Base-by-base conservation (phyloP, 495 filamentous ascomycete genomes). In the Aspergillus sclerotioniger region DNA sequence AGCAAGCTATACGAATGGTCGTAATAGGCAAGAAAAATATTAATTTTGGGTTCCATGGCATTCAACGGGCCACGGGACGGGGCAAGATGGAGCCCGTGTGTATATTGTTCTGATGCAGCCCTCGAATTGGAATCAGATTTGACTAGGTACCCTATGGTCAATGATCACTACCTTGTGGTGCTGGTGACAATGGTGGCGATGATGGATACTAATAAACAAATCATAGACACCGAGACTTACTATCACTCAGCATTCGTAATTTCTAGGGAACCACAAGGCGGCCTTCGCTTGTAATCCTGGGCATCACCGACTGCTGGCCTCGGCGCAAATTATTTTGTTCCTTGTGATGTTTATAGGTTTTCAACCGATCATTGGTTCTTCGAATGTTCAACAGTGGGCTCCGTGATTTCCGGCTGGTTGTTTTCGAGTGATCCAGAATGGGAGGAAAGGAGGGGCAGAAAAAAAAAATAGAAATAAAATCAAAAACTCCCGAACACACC, bases 1-100 rank as follows among this genome's bases (percentile, higher is more conserved):
- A 51, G 45, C 17, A 33, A 15, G 39, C 25, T 51, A 12, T 41
- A 29, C 54, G 46, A 50, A 47, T 51, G 43, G 46, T 57, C 29
- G 16, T 44, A 35, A 33, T 25, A 46, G 45, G 44, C 44, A 39
- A 13, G 32, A 43, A 10, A 21, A 51, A 51, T 43, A 60, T 55
- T 60, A 56, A 39, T 55, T 51, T 60, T 60, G 39, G 52, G 53
- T 51, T 61, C 58, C 53, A 57, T 61, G 49, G 29, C 57, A 33
- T 59, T 33, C 33, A 53, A 39, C 45, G 50, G 57, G 53, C 29
- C 37, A 53, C 59, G 59, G 54, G 59, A 57, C 35, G 48, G 48
- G 53, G 53, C 44, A 9, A 31, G 41, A 61, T 61, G 53, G 59
- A 61, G 54, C 59, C 53, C 41, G 39, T 25, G 45, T 33, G 52